These are phyloP conservation scores for Aspergillus aculeatinus DNA, from an alignment of 2,329 filamentous ascomycete genomes.

Conservation along the genomic window DNA sequence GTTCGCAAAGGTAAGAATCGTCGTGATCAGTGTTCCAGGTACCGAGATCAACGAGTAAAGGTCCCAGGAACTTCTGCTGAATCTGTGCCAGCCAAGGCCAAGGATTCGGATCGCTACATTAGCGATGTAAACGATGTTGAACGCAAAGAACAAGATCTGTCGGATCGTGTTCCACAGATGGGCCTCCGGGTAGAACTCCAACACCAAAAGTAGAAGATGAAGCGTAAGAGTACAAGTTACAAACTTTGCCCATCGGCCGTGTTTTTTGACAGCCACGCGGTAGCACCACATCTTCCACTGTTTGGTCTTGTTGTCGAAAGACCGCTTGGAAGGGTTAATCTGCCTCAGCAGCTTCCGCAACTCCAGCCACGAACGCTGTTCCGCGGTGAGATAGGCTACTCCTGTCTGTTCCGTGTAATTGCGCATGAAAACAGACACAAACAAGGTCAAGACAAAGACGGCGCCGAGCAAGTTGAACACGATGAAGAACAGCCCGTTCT, in stretches of 20 bases:
- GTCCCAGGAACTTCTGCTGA: slow-evolving; percentile 93
- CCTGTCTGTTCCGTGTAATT: slow-evolving; percentile 99
- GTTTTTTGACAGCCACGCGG: slow-evolving; percentile 88
- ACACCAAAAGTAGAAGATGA: slow-evolving; percentile 77
- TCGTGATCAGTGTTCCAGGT: slow-evolving; percentile 75
- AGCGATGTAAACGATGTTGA: slow-evolving; percentile 76
- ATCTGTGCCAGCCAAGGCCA: slow-evolving; percentile 88
- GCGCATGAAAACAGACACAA: slow-evolving; percentile 99
- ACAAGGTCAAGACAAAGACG: slow-evolving; percentile 93
- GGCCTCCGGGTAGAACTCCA: slow-evolving; percentile 81
- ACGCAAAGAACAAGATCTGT: slow-evolving; percentile 74
- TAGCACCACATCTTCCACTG: slow-evolving; percentile 94
- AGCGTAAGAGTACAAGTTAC: slow-evolving; percentile 78
- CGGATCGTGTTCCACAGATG: slow-evolving; percentile 67
- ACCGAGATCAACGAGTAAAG: slow-evolving; percentile 81
- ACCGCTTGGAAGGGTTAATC: slow-evolving; percentile 90
- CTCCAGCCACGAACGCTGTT: slow-evolving; percentile 96
- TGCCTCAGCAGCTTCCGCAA: slow-evolving; percentile 86
- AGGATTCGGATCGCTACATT: slow-evolving; percentile 83
- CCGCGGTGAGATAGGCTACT: slow-evolving; percentile 90
- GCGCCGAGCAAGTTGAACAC: slow-evolving; percentile 94
- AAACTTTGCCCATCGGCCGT: slow-evolving; percentile 82
- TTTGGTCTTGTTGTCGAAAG: slow-evolving; percentile 72
- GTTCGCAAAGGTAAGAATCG: slow-evolving; percentile 69
- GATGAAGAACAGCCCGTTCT: slow-evolving; percentile 91